Evolutionary conservation across 441 rosid genomes (phyloP).

Genomic region (Eruca vesicaria): DNA sequence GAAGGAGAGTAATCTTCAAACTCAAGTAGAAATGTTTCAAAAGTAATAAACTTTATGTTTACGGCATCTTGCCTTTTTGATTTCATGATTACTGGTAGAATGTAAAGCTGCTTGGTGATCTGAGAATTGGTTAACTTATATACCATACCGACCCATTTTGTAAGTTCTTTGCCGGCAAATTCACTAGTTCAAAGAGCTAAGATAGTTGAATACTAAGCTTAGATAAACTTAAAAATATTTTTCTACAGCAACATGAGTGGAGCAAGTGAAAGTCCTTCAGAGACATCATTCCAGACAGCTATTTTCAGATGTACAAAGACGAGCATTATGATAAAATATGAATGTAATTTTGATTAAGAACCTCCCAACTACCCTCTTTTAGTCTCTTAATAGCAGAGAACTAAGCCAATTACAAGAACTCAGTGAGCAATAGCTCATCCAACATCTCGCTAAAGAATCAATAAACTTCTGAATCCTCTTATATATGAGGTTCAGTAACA

Average conservation of each 20-base stretch:
- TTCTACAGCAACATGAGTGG: conserved; percentile 9
- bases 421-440: too few species aligned
- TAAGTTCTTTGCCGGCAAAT: not conserved
- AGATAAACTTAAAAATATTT: too few species aligned
- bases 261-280: conserved; percentile 2
- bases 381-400: too few species aligned
- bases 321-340: too few species aligned
- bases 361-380: too few species aligned
- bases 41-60: not conserved
- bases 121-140: not conserved
- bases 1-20: conserved; percentile 15
- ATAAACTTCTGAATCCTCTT: too few species aligned
- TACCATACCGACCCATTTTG: not conserved
- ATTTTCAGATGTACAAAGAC: too few species aligned
- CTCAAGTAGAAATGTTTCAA: not conserved
- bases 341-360: too few species aligned
- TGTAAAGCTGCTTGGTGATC: not conserved
- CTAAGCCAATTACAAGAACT: too few species aligned
- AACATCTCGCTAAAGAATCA: too few species aligned
- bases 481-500: too few species aligned
- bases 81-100: not conserved
- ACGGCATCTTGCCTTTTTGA: conserved; percentile 9
- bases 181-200: not conserved
- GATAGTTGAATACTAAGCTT: not conserved
- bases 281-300: conserved; percentile 8